Conservation (phyloP, 805 yeast species). For the Cyberlindnera subsufficiens region DNA sequence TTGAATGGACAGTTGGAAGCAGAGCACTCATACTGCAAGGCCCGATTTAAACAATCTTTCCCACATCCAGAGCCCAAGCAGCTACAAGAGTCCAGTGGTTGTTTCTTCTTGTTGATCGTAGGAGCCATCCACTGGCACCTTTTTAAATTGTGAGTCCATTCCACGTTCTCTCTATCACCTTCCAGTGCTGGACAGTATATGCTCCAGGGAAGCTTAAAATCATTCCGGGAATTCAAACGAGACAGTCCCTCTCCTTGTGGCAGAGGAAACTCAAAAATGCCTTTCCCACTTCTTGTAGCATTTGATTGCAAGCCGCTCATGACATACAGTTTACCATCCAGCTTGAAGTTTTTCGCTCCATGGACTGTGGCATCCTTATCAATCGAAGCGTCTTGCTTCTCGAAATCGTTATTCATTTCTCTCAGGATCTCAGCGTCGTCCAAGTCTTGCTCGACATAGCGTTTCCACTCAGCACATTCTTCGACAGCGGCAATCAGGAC, state of each 20-base stretch:
- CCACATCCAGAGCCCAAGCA: constrained; percentile 25
- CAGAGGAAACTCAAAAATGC: constrained; percentile 13
- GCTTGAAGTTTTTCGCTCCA: background rate
- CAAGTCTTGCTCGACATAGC: constrained; percentile 15
- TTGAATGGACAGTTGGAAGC: constrained; percentile 27
- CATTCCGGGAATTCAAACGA: constrained; percentile 6
- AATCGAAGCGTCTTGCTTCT: background rate
- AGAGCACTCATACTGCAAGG: constrained; percentile 30
- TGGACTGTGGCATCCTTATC: background rate
- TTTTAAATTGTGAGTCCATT: constrained; percentile 25
- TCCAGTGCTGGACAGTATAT: constrained; percentile 27
- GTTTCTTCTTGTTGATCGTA: background rate
- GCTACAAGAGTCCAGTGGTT: constrained; percentile 11
- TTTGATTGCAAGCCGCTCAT: constrained; percentile 19
- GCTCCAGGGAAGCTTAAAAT: constrained; percentile 28
- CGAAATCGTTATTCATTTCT: background rate
- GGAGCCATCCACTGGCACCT: constrained; percentile 14
- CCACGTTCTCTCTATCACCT: constrained; percentile 18
- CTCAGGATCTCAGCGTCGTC: constrained; percentile 7
- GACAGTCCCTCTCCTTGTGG: constrained; percentile 19
- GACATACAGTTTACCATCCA: constrained; percentile 15
- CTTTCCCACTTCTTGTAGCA: constrained; percentile 1
- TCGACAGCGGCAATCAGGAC: constrained; percentile 8
- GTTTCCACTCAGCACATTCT: constrained; percentile 14
- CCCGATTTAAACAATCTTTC: constrained; percentile 28